These are phyloP conservation scores for Plectosphaerella sp. DNA, from an alignment of 2,329 filamentous ascomycete species.

Conservation along the genomic window DNA sequence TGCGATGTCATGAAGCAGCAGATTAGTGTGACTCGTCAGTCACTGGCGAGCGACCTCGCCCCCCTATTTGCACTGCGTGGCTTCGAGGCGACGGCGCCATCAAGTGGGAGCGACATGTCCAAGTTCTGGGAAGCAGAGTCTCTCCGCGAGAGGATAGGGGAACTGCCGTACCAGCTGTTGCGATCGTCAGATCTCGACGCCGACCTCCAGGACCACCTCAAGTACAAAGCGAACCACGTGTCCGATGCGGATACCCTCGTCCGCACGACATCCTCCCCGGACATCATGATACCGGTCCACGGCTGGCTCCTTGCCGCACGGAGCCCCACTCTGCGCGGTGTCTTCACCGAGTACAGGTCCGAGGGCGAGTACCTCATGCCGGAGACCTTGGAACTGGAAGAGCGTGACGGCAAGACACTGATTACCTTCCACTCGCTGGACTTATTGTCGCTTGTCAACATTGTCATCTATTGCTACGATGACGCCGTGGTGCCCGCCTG, in stretches of 20 bases:
- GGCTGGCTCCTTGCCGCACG: constrained; percentile 74
- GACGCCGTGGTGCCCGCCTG: constrained; percentile 81
- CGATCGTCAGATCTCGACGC: constrained; percentile 62
- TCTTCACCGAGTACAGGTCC: constrained; percentile 53
- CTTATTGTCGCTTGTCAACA: constrained; percentile 71
- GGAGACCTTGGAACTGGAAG: constrained; percentile 55
- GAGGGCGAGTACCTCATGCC: constrained; percentile 50
- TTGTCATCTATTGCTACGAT: constrained; percentile 76
- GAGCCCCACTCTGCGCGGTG: constrained; percentile 63
- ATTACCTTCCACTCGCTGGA: constrained; percentile 68
- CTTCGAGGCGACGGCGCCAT: constrained; percentile 43
- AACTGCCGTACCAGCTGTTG: constrained; percentile 48
- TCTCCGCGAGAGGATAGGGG: constrained; percentile 49
- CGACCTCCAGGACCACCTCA: constrained; percentile 52
- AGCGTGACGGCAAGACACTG: constrained; percentile 44
- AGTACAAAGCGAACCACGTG: constrained; percentile 30
- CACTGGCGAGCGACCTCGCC: constrained; percentile 69
- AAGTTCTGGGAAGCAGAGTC: constrained; percentile 34
- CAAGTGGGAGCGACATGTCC: constrained; percentile 29
- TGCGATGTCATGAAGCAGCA: constrained; percentile 72
- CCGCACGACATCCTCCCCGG: constrained; percentile 57
- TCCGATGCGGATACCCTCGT: constrained; percentile 40
- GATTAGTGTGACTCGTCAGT: constrained; percentile 62
- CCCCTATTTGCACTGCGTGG: constrained; percentile 64
- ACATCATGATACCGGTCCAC: constrained; percentile 74